phyloP scores from a whole-genome alignment of 1,139 yeast species.

The Yamadazyma friedrichii region DNA sequence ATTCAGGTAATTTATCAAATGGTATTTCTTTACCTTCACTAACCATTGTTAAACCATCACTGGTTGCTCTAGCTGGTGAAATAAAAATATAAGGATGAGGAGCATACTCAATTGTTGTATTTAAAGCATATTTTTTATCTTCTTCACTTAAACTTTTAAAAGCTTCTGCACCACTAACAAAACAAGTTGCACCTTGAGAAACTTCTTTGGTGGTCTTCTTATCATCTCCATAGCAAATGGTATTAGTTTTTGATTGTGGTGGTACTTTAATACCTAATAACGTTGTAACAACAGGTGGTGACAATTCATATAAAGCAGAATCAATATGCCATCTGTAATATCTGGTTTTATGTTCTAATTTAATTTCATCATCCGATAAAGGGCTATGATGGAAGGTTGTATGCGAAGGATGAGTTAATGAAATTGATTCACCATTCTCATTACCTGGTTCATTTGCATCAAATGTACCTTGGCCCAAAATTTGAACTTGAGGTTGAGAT shows the following conservation, averaged over 20 bases:
- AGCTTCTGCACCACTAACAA: constrained; percentile 78
- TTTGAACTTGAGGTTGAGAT: constrained; percentile 82
- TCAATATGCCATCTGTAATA: constrained; percentile 94
- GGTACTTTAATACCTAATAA: constrained; percentile 83
- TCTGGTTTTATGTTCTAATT: constrained; percentile 61
- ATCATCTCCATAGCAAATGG: constrained; percentile 64
- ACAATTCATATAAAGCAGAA: constrained; percentile 78
- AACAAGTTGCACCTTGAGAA: constrained; percentile 85
- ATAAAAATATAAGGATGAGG: constrained; percentile 90
- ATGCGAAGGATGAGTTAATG: constrained; percentile 80
- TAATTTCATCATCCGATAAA: constrained; percentile 60
- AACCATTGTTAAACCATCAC: constrained; percentile 83
- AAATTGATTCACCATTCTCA: constrained; percentile 54
- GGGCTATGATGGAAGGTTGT: constrained; percentile 71
- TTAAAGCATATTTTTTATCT: constrained; percentile 70
- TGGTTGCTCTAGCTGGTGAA: constrained; percentile 75
- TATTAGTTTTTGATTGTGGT: constrained; percentile 41
- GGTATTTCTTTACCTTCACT: constrained; percentile 71
- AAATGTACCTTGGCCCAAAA: constrained; percentile 78
- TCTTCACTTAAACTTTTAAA: constrained; percentile 63
- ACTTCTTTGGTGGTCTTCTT: constrained; percentile 61
- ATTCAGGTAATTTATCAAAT: constrained; percentile 67
- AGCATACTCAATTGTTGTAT: constrained; percentile 79
- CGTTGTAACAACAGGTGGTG: constrained; percentile 85
- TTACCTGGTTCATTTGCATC: constrained; percentile 68